A percentile compares a stretch with the other conserved stretches of the same genome.
phyloP scores from a whole-genome alignment of 192 early-diverging fungal genomes.

The Coemansia sp. region DNA sequence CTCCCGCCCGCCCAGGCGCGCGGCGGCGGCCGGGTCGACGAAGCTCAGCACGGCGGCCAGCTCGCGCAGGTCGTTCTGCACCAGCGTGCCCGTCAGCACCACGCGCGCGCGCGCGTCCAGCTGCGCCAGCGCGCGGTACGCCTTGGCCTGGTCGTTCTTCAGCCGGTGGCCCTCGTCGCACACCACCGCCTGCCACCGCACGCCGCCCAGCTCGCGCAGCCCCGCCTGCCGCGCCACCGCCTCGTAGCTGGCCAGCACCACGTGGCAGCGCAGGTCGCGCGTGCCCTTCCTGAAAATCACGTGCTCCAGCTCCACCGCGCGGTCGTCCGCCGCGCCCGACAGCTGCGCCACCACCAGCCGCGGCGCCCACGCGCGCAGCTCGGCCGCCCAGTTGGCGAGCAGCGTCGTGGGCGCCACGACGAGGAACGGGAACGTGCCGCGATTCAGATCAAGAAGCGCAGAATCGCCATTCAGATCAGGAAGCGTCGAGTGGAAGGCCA shows the following conservation, averaged over 20 bases:
- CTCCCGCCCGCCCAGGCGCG: too few species aligned
- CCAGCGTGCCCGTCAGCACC: constrained; percentile 95
- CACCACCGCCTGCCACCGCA: constrained; percentile 86
- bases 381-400: constrained; percentile 86
- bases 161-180: constrained; percentile 98
- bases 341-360: constrained; percentile 86
- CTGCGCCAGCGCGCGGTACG: constrained; percentile 78
- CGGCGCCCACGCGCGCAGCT: constrained; percentile 94
- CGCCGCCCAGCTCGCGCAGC: constrained; percentile 47
- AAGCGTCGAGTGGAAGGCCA: constrained; percentile 62
- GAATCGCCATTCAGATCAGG: neutral
- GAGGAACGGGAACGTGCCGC: constrained; percentile 88
- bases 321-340: constrained; percentile 71
- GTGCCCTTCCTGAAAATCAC: constrained; percentile 17
- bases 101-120: constrained; percentile 84
- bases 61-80: constrained; percentile 95
- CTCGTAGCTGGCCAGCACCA: constrained; percentile 94
- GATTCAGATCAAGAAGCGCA: constrained; percentile 48
- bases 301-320: constrained; percentile 59
- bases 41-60: constrained; percentile 84
- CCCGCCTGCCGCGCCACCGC: constrained; percentile 78
- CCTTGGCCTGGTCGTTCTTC: constrained; percentile 88
- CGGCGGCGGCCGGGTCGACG: constrained; percentile 80
- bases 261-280: constrained; percentile 79
- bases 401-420: constrained; percentile 96